These are phyloP conservation scores for Agaricus subrufescens DNA, from an alignment of 768 basidiomycete genomes.

Conservation along the genomic window DNA sequence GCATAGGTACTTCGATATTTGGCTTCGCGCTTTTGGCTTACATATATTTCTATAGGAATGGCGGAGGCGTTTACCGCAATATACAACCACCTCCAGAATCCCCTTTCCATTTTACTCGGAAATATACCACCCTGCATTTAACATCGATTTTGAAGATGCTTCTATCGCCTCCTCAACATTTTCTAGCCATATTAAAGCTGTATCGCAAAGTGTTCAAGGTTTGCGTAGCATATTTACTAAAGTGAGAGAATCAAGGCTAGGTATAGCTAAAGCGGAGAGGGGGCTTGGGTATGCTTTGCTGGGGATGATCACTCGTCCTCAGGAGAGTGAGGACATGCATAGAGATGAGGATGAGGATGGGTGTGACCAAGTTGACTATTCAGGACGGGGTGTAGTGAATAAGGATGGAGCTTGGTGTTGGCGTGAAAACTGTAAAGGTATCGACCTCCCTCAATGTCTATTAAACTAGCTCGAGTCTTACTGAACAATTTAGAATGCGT, in stretches of 20 bases:
- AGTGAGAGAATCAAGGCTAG: constrained; percentile 63
- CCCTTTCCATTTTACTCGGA: constrained; percentile 71
- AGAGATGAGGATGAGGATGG: constrained; percentile 32
- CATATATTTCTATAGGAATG: constrained; percentile 50
- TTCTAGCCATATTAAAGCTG: constrained; percentile 57
- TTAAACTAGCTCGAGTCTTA: neutral
- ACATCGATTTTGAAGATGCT: constrained; percentile 73
- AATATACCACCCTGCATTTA: constrained; percentile 83
- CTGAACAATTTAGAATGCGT: constrained; percentile 52
- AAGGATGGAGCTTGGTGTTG: constrained; percentile 83
- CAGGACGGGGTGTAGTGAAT: constrained; percentile 50
- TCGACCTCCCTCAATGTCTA: constrained; percentile 5
- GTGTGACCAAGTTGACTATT: constrained; percentile 1
- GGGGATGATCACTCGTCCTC: constrained; percentile 66
- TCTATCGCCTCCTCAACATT: constrained; percentile 55
- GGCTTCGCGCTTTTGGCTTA: neutral
- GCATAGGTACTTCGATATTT: constrained; percentile 20
- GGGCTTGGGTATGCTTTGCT: constrained; percentile 68
- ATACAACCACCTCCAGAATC: constrained; percentile 42
- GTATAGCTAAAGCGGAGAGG: constrained; percentile 76
- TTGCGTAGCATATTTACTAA: constrained; percentile 58
- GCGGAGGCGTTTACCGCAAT: constrained; percentile 57
- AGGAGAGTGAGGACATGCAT: constrained; percentile 36
- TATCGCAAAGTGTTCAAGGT: constrained; percentile 65
- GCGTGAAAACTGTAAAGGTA: constrained; percentile 73